Conservation (phyloP, 148 eudicot genomes). For the Heliamphora exappendiculata region DNA sequence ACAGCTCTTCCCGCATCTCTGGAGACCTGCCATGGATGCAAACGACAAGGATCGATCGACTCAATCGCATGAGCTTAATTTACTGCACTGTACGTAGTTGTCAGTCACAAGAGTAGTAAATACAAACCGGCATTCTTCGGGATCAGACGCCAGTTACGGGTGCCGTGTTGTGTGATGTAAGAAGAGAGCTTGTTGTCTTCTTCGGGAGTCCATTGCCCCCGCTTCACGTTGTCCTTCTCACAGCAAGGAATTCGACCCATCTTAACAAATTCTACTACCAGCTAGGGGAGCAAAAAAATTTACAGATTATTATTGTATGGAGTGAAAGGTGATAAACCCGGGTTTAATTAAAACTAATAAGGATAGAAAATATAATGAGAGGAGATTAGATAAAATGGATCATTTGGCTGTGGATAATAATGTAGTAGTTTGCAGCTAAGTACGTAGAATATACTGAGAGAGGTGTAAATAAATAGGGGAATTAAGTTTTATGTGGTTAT, state of each 20-base stretch:
- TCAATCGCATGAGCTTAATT: background rate
- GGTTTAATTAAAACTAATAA: background rate
- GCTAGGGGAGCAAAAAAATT: background rate
- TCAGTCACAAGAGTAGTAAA: background rate
- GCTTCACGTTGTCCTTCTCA: slow-evolving; percentile 85
- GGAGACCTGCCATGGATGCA: slow-evolving; percentile 47
- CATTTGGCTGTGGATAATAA: background rate
- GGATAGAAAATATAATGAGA: background rate
- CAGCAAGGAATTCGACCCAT: slow-evolving; percentile 96
- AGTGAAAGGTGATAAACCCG: background rate
- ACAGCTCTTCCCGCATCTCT: slow-evolving; percentile 93
- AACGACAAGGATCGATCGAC: background rate
- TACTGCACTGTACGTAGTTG: background rate
- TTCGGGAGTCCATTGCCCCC: slow-evolving; percentile 97
- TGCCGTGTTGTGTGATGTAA: slow-evolving; percentile 87
- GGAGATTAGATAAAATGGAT: background rate
- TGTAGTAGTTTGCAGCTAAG: too few species aligned
- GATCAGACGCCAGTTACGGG: slow-evolving; percentile 90
- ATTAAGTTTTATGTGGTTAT: background rate
- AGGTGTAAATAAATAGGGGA: slow-evolving; percentile 16
- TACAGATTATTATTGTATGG: too few species aligned
- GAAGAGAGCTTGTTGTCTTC: slow-evolving; percentile 98
- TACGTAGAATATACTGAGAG: slow-evolving; percentile 14
- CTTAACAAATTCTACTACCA: background rate
- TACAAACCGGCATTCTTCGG: slow-evolving; percentile 82